A percentile compares a stretch with the other conserved stretches of the same genome.
phyloP scores from a whole-genome alignment of 805 yeast species.

The Starmerella apis region DNA sequence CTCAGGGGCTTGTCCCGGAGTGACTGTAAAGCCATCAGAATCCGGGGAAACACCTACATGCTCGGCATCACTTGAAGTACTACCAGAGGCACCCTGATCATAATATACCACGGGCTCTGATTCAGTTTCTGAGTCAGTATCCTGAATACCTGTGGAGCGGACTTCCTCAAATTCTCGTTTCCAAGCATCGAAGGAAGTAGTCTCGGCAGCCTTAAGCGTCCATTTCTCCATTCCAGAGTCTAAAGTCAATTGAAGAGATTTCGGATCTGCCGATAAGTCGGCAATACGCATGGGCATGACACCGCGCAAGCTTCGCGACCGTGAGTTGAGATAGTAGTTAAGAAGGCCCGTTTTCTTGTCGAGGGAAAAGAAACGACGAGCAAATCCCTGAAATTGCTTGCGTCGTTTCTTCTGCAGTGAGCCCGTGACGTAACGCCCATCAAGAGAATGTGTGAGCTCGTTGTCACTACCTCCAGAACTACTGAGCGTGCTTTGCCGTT shows the following conservation, averaged over 20 bases:
- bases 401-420: slow-evolving; percentile 68
- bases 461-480: slow-evolving; percentile 12
- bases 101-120: slow-evolving; percentile 13
- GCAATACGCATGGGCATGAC: slow-evolving; percentile 79
- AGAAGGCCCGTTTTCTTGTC: slow-evolving; percentile 74
- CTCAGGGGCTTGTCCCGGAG: neutral
- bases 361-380: slow-evolving; percentile 71
- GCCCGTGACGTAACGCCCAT: slow-evolving; percentile 54
- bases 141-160: slow-evolving; percentile 4
- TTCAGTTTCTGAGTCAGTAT: slow-evolving; percentile 11
- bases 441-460: slow-evolving; percentile 17
- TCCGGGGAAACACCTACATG: neutral
- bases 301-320: slow-evolving; percentile 69
- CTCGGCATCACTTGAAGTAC: neutral
- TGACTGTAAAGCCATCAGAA: neutral
- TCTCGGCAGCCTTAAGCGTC: slow-evolving; percentile 63
- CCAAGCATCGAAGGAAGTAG: slow-evolving; percentile 69
- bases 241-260: slow-evolving; percentile 57
- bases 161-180: slow-evolving; percentile 57
- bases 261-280: slow-evolving; percentile 68
- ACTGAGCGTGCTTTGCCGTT: slow-evolving; percentile 13
- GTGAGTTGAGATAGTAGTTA: slow-evolving; percentile 64
- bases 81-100: neutral
- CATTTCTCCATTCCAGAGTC: slow-evolving; percentile 91
- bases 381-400: slow-evolving; percentile 75